These are phyloP conservation scores for Neopestalotiopsis rosae DNA, from an alignment of 2,329 filamentous ascomycete genomes.

Conservation along the genomic window DNA sequence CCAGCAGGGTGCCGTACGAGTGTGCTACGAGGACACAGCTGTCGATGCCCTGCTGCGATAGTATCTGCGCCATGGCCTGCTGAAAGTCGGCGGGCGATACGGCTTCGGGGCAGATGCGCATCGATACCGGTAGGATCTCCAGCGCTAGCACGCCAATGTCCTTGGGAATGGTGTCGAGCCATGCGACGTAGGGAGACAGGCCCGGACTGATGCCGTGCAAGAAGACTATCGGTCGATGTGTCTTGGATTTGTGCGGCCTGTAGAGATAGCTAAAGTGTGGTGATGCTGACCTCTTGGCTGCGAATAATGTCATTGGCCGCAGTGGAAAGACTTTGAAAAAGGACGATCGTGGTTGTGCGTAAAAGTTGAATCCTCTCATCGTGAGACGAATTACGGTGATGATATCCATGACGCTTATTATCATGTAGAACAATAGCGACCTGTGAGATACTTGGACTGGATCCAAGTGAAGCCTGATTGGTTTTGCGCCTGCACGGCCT, in stretches of 20 bases:
- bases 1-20: slow-evolving; percentile 23
- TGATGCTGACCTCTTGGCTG: slow-evolving; percentile 11
- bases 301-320: slow-evolving; percentile 21
- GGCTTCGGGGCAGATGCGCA: slow-evolving; percentile 19
- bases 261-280: slow-evolving; percentile 20
- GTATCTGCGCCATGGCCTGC: slow-evolving; percentile 23
- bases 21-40: slow-evolving; percentile 21
- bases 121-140: slow-evolving; percentile 20
- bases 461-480: slow-evolving; percentile 26
- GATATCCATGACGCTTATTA: slow-evolving; percentile 22
- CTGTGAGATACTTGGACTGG: slow-evolving; percentile 25
- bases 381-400: slow-evolving; percentile 13
- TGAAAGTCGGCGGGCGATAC: slow-evolving; percentile 24
- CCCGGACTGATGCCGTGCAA: slow-evolving; percentile 22
- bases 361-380: slow-evolving; percentile 25
- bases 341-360: slow-evolving; percentile 24
- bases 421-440: slow-evolving; percentile 20
- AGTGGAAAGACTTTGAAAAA: slow-evolving; percentile 28
- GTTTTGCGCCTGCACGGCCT: slow-evolving; percentile 22
- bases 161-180: slow-evolving; percentile 21
- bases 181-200: slow-evolving; percentile 17
- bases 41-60: slow-evolving; percentile 19
- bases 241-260: slow-evolving; percentile 19
- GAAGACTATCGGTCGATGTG: slow-evolving; percentile 21
- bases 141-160: slow-evolving; percentile 21